Evolutionary conservation across 2,329 filamentous ascomycete species (phyloP).

Genomic region (Pseudocercospora cruenta): DNA sequence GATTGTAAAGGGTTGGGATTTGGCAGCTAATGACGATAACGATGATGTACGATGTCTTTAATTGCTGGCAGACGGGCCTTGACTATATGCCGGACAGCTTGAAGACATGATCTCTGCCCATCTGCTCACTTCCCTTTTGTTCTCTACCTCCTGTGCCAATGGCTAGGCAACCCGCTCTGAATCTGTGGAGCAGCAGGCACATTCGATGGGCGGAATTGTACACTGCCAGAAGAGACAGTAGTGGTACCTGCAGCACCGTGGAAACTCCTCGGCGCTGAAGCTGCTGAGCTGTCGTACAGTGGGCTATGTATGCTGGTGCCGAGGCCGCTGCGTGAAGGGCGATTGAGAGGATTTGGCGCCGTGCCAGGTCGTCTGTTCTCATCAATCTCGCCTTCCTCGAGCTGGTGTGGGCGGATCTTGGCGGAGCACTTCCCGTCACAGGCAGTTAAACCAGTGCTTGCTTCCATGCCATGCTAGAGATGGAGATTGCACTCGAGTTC

Average conservation of each 20-base stretch:
- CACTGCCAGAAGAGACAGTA: conserved; percentile 11
- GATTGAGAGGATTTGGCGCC: not conserved
- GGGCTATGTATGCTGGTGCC: not conserved
- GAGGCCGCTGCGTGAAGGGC: not conserved
- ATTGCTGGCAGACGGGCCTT: not conserved
- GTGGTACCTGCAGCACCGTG: conserved; percentile 4
- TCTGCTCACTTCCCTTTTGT: not conserved
- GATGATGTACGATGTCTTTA: not conserved
- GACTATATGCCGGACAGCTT: not conserved
- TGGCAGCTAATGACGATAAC: conserved; percentile 24
- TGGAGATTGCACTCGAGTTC: conserved; percentile 14
- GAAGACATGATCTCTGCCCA: not conserved
- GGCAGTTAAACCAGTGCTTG: not conserved
- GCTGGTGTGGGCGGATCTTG: not conserved
- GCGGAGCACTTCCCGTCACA: not conserved
- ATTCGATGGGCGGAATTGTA: conserved; percentile 12
- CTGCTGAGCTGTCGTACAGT: not conserved
- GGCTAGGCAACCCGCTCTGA: conserved; percentile 1
- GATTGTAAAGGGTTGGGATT: conserved; percentile 82
- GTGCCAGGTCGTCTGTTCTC: conserved; percentile 5
- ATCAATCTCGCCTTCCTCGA: conserved; percentile 7
- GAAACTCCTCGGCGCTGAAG: conserved; percentile 12
- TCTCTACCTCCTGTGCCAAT: conserved; percentile 11
- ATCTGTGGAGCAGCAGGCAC: conserved; percentile 4
- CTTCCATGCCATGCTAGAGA: not conserved